Evolutionary conservation across 192 early-diverging fungal species (phyloP), one percentile per base, ranked within the genome.

Genomic region (Dissophora ornata): DNA sequence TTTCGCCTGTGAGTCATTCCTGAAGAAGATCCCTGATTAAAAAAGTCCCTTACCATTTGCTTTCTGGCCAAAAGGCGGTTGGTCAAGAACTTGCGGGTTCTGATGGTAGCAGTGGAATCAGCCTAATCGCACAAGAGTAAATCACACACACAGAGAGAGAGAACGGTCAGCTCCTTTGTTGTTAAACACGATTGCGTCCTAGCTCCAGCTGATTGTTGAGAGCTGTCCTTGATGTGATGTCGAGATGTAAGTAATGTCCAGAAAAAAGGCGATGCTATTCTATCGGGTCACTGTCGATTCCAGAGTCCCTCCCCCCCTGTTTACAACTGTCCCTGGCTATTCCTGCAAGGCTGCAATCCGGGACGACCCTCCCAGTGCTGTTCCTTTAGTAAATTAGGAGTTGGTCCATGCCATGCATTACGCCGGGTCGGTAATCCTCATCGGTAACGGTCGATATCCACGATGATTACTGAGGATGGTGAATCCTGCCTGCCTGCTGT

Each of bases 41-140:
- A n/a, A n/a, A n/a, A n/a, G n/a, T n/a, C 22, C 38, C 59, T 71
- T 71, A 98, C 91, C 91, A 97, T 95, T 90, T 98, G 97, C 90
- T 93, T 96, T 81, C 97, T 91, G 83, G 93, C 90, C 62, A 97
- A 94, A 69, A 99, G 89, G 77, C 94, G 94, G 95, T 99, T 99
- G 75, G 96, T 97, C 78, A 99, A 87, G 91, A 98, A 99, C 91
- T 99, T 97, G 87, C 96, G 92, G 78, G 97, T 98, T 79, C 97
- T 88, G 86, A 98, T 90, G 82, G 96, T 98, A 87, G 94, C 94
- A 81, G 89, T 82, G 68, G 91, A 77, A 67, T 77, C 73, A 77
- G 73, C 73, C 73, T 77, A 77, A 22, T 13, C 6, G 13, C 36
- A 38, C 6, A 33, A 45, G 22, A 32, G 19, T 25, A 15, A 30